Evolutionary conservation across 148 eudicot species (phyloP).

Genomic region (Rhododendron vialii): DNA sequence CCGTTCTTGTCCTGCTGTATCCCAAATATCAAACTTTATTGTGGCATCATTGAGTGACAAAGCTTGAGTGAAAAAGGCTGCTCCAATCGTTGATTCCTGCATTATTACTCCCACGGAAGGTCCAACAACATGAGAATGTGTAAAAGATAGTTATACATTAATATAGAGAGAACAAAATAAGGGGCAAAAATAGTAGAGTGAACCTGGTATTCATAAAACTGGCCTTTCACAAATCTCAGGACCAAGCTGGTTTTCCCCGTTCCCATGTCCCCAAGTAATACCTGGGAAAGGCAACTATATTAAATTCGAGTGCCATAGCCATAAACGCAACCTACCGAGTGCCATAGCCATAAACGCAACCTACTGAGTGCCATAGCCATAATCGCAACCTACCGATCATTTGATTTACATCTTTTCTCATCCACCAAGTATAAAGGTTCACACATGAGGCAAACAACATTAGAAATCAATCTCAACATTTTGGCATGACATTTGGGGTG

Average conservation of each 20-base stretch:
- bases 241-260: conserved; percentile 79
- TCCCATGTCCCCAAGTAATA: conserved; percentile 76
- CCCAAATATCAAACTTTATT: conserved; percentile 76
- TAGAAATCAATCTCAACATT: not conserved
- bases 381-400: not conserved
- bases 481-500: too few relatives aligned
- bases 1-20: conserved; percentile 80
- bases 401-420: not conserved
- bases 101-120: not conserved
- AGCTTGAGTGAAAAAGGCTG: conserved; percentile 76
- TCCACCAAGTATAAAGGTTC: not conserved
- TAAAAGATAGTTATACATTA: not conserved
- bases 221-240: conserved; percentile 77
- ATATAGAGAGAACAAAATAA: not conserved
- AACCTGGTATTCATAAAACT: conserved; percentile 66
- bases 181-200: conserved; percentile 3
- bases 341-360: not conserved
- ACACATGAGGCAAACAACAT: not conserved
- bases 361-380: not conserved
- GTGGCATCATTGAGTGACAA: conserved; percentile 52
- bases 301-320: not conserved
- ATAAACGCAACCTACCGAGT: not conserved
- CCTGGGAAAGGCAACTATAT: conserved; percentile 29
- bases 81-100: conserved; percentile 77
- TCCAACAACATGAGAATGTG: not conserved